A percentile compares a stretch with the other conserved stretches of the same genome.
These are phyloP conservation scores for Fusarium protoensiforme DNA, from an alignment of 2,329 filamentous ascomycete genomes.

Conservation along the genomic window DNA sequence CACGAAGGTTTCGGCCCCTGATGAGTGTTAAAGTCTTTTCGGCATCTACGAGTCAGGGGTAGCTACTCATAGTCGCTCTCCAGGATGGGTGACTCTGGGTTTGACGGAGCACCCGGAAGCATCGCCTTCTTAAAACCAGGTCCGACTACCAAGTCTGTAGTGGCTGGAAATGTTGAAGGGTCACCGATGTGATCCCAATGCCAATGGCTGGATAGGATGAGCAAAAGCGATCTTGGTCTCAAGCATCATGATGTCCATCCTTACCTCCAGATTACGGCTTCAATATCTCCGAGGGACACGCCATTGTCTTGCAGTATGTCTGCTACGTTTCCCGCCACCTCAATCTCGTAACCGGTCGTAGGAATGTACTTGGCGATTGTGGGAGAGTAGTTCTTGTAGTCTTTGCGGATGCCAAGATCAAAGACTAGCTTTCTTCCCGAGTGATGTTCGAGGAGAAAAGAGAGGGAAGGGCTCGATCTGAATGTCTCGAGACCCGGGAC, in stretches of 20 bases:
- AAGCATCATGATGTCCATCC: background rate
- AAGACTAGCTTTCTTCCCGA: constrained; percentile 45
- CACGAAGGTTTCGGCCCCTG: constrained; percentile 41
- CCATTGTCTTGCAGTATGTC: constrained; percentile 30
- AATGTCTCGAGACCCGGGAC: constrained; percentile 50
- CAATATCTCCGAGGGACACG: constrained; percentile 11
- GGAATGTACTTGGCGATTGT: constrained; percentile 41
- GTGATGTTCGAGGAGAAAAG: constrained; percentile 44
- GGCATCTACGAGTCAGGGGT: background rate
- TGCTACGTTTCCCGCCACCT: constrained; percentile 39
- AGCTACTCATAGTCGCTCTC: constrained; percentile 44
- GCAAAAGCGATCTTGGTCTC: background rate
- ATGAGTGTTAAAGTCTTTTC: background rate
- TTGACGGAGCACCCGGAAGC: constrained; percentile 59
- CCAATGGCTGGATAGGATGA: constrained; percentile 50
- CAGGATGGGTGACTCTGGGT: constrained; percentile 47
- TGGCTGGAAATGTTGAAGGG: constrained; percentile 56
- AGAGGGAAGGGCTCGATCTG: constrained; percentile 43
- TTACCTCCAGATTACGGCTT: constrained; percentile 39
- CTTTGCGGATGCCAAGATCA: constrained; percentile 46
- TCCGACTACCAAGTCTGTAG: constrained; percentile 62
- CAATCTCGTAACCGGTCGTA: constrained; percentile 41
- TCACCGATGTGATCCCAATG: constrained; percentile 66
- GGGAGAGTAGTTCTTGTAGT: constrained; percentile 42
- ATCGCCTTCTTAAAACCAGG: constrained; percentile 60